Percentiles rank a stretch among this genome's conserved stretches.
Evolutionary conservation across 2,329 filamentous ascomycete genomes (phyloP).

Genomic region (Colletotrichum sublineola): DNA sequence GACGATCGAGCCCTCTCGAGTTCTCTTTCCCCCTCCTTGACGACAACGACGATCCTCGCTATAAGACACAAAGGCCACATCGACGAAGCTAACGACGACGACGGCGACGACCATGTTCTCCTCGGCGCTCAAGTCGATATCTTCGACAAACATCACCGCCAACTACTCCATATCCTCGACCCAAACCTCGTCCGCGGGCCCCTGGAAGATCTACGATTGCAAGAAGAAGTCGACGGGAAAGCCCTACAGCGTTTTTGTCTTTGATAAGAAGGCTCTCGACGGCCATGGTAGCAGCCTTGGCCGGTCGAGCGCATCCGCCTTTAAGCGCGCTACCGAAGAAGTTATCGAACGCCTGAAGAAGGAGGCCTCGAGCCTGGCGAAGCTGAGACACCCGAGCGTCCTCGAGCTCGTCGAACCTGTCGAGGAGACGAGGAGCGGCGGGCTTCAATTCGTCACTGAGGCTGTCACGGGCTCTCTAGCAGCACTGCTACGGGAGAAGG

Average conservation of each 20-base stretch:
- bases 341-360: constrained; percentile 92
- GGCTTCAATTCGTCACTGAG: constrained; percentile 96
- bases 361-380: constrained; percentile 89
- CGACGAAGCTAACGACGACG: constrained; percentile 33
- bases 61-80: constrained; percentile 31
- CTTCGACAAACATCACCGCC: constrained; percentile 87
- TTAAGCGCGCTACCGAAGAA: constrained; percentile 88
- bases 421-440: constrained; percentile 91
- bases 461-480: constrained; percentile 90
- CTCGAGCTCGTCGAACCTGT: constrained; percentile 95
- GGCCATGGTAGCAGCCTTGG: constrained; percentile 72
- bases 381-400: constrained; percentile 90
- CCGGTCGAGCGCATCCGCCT: constrained; percentile 72
- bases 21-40: constrained; percentile 38
- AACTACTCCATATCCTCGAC: constrained; percentile 88
- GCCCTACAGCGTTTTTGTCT: constrained; percentile 90
- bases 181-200: constrained; percentile 84
- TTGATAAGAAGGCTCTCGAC: constrained; percentile 90
- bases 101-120: constrained; percentile 79
- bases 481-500: constrained; percentile 86
- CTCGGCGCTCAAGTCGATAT: constrained; percentile 92
- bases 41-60: constrained; percentile 34
- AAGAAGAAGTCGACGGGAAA: constrained; percentile 97
- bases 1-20: constrained; percentile 42
- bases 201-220: constrained; percentile 97